A percentile compares a stretch with the other conserved stretches of the same genome.
These are phyloP conservation scores for Hypoxylon sp. DNA, from an alignment of 2,329 filamentous ascomycete species.

Conservation along the genomic window DNA sequence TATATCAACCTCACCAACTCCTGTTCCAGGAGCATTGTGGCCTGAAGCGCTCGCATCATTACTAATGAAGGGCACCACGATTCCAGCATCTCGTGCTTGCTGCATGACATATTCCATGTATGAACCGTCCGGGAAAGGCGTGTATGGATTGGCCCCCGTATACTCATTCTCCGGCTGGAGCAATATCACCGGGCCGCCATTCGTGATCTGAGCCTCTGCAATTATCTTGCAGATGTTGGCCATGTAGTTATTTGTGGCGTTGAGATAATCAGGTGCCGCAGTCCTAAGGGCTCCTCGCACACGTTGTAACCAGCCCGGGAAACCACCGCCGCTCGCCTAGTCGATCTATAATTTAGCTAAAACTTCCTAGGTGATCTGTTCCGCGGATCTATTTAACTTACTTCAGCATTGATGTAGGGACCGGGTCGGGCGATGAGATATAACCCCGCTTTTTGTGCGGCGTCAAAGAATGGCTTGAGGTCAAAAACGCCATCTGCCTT, in stretches of 20 bases:
- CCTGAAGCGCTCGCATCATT: slow-evolving; percentile 77
- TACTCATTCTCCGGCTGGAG: slow-evolving; percentile 90
- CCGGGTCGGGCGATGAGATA: slow-evolving; percentile 80
- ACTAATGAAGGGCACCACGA: slow-evolving; percentile 81
- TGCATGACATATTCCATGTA: slow-evolving; percentile 81
- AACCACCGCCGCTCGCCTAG: slow-evolving; percentile 75
- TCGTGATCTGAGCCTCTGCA: slow-evolving; percentile 83
- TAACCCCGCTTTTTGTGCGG: slow-evolving; percentile 79
- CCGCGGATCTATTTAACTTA: slow-evolving; percentile 52
- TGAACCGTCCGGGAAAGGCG: slow-evolving; percentile 73
- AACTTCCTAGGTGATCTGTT: background rate
- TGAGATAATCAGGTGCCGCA: slow-evolving; percentile 71
- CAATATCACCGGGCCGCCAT: slow-evolving; percentile 84
- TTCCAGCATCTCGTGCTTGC: slow-evolving; percentile 76
- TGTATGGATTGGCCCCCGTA: slow-evolving; percentile 63
- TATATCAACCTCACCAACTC: slow-evolving; percentile 60
- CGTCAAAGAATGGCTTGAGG: slow-evolving; percentile 81
- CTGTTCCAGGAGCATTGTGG: slow-evolving; percentile 75
- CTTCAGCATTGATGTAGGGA: slow-evolving; percentile 85
- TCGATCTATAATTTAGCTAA: background rate
- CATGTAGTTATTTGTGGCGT: slow-evolving; percentile 75
- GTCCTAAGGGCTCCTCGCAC: slow-evolving; percentile 77
- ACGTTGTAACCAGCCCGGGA: slow-evolving; percentile 83
- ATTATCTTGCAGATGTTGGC: slow-evolving; percentile 75
- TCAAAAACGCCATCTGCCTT: slow-evolving; percentile 79